Percentiles rank a stretch among this genome's conserved stretches.
phyloP scores from a whole-genome alignment of 148 eudicot genomes.

The Cornus florida region DNA sequence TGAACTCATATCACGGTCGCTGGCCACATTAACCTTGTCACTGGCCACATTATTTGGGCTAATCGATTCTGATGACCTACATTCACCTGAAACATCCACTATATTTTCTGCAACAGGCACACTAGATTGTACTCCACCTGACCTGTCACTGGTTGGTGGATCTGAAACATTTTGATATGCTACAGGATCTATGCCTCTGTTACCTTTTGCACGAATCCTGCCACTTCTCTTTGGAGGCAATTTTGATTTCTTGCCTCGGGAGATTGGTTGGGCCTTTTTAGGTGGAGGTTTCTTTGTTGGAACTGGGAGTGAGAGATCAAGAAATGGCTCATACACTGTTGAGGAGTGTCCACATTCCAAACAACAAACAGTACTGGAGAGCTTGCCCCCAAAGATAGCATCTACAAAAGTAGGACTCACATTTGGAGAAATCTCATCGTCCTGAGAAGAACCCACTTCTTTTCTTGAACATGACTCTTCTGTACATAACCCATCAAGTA shows the following conservation, averaged over 20 bases:
- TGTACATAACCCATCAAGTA: slow-evolving; percentile 76
- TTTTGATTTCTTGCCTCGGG: slow-evolving; percentile 62
- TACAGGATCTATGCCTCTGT: slow-evolving; percentile 31
- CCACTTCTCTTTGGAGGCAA: slow-evolving; percentile 64
- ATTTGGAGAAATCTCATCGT: slow-evolving; percentile 25
- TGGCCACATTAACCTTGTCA: slow-evolving; percentile 23
- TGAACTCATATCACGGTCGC: slow-evolving; percentile 21
- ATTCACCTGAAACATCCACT: slow-evolving; percentile 22
- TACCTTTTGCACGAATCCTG: slow-evolving; percentile 45
- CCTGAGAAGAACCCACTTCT: slow-evolving; percentile 23
- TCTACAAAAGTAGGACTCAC: slow-evolving; percentile 60
- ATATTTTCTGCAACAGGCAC: slow-evolving; percentile 17
- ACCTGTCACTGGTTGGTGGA: slow-evolving; percentile 28
- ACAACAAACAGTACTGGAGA: slow-evolving; percentile 80
- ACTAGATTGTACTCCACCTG: slow-evolving; percentile 17
- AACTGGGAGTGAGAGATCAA: slow-evolving; percentile 88
- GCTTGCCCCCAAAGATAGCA: slow-evolving; percentile 78
- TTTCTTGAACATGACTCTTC: slow-evolving; percentile 60
- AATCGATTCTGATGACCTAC: slow-evolving; percentile 19
- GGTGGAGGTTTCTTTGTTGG: slow-evolving; percentile 71
- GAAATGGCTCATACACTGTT: slow-evolving; percentile 71
- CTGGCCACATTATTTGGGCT: slow-evolving; percentile 25
- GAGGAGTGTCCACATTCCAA: slow-evolving; percentile 80
- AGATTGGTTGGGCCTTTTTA: slow-evolving; percentile 38
- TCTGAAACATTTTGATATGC: slow-evolving; percentile 27